Evolutionary conservation across 805 yeast genomes (phyloP).

Genomic region (Suhomyces vadensis): DNA sequence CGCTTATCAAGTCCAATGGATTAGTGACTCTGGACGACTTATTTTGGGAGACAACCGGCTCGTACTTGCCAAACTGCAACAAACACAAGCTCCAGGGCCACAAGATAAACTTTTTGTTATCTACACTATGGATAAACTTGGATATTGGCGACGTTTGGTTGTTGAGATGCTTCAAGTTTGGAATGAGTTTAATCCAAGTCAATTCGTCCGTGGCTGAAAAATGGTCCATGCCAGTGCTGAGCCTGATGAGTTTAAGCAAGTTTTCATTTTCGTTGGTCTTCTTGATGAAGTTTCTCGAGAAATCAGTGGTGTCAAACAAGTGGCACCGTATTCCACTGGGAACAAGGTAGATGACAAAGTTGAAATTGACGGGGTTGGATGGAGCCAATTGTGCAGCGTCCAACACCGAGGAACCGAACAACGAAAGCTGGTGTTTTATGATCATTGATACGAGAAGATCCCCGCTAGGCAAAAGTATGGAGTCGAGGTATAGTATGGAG

Average conservation of each 20-base stretch:
- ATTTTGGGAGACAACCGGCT: constrained; percentile 7
- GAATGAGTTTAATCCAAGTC: constrained; percentile 67
- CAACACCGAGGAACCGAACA: constrained; percentile 29
- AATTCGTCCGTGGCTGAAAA: constrained; percentile 20
- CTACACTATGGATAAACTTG: constrained; percentile 53
- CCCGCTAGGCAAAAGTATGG: constrained; percentile 39
- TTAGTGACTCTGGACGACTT: constrained; percentile 14
- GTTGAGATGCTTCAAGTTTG: constrained; percentile 66
- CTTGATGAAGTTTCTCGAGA: constrained; percentile 19
- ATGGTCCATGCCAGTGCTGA: constrained; percentile 36
- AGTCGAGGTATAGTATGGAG: constrained; percentile 34
- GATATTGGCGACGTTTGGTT: constrained; percentile 66
- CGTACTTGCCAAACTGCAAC: constrained; percentile 49
- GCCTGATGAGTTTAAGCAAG: constrained; percentile 31
- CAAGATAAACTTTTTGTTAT: constrained; percentile 54
- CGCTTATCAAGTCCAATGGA: constrained; percentile 37
- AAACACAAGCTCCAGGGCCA: constrained; percentile 76
- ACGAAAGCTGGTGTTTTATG: constrained; percentile 22
- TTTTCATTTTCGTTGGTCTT: constrained; percentile 24
- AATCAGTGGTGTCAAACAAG: constrained; percentile 33
- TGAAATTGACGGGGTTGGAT: constrained; percentile 14
- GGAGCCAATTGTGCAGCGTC: constrained; percentile 2
- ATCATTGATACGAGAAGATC: constrained; percentile 37
- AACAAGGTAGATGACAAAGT: constrained; percentile 38
- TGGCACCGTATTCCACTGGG: constrained; percentile 48